Conservation (phyloP, 192 early-diverging fungal genomes). For the Rhizophagus sp. region DNA sequence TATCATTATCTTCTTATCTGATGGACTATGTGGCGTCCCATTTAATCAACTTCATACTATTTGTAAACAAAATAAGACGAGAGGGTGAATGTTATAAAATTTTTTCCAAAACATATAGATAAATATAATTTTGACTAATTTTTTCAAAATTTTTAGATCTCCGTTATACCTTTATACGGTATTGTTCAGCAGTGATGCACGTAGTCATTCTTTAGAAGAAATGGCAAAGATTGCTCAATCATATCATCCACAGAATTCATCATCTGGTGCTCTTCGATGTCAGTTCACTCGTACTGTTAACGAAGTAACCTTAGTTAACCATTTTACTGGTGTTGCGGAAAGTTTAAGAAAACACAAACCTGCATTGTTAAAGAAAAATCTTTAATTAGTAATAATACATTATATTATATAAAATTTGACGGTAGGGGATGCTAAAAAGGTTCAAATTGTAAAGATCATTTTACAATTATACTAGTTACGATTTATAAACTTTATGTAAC, state of each 20-base stretch:
- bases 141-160: constrained; percentile 4
- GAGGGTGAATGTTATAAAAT: constrained; percentile 10
- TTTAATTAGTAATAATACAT: not conserved
- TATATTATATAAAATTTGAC: too few relatives aligned
- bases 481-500: too few relatives aligned
- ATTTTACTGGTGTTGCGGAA: constrained; percentile 21
- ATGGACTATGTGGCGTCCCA: constrained; percentile 15
- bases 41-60: not conserved
- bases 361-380: constrained; percentile 10
- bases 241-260: not conserved
- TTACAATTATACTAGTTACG: too few relatives aligned
- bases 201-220: constrained; percentile 6
- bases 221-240: constrained; percentile 17
- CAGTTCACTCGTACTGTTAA: not conserved
- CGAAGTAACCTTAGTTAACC: constrained; percentile 5
- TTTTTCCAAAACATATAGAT: not conserved
- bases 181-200: not conserved
- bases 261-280: not conserved
- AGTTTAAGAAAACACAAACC: constrained; percentile 28
- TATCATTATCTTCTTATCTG: constrained; percentile 34
- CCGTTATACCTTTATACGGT: constrained; percentile 27
- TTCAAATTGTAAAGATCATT: too few relatives aligned
- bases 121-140: not conserved
- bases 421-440: too few relatives aligned
- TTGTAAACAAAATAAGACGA: not conserved